Evolutionary conservation across 1,284 basidiomycete genomes (phyloP), one percentile per base, ranked within the genome.

Genomic region (Puccinia coronata): DNA sequence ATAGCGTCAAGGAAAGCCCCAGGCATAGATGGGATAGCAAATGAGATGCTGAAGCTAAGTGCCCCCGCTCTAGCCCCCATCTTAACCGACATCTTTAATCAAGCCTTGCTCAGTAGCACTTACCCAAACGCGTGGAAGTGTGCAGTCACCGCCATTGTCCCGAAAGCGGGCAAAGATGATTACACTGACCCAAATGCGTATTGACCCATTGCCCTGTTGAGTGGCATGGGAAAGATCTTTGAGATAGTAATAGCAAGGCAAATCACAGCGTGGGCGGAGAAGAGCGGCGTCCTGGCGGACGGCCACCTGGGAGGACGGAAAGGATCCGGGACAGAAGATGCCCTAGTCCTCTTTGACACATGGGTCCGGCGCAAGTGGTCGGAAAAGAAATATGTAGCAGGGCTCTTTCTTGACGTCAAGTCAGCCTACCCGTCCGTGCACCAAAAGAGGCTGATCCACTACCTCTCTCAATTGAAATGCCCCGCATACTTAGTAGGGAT

Each of bases 341-440:
- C n/a, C n/a, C n/a, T n/a, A n/a, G n/a, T n/a, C n/a, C n/a, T n/a
- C n/a, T n/a, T n/a, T n/a, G n/a, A n/a, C n/a, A n/a, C n/a, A n/a
- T n/a, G n/a, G n/a, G 4, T 53, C 11, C 23, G 51, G 51, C 51
- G 18, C 14, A 53, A 20, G 23, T 11, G 51, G 23, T 18, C 11
- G 14, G 4, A 16, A 53, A 28, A 72, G 4, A 11, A 72, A 14
- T n/a, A 25, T 20, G 39, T 53, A 34, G 16, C 43, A 9, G 71
- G 41, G 20, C 47, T 73, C 5, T 73, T 73, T n/a, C 31, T 73
- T 4, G 71, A 73, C 31, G 71, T 73, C 3, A 73, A 73, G 28
- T 49, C 71, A 12, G 71, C 71, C 28, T 73, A 73, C 25, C 71
- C 71, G 6, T 49, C 71, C 20, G 41, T 73, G 4, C 47, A 73